Base-by-base conservation (phyloP, 1,139 yeast genomes). In the Yamadazyma atmosphaerica region DNA sequence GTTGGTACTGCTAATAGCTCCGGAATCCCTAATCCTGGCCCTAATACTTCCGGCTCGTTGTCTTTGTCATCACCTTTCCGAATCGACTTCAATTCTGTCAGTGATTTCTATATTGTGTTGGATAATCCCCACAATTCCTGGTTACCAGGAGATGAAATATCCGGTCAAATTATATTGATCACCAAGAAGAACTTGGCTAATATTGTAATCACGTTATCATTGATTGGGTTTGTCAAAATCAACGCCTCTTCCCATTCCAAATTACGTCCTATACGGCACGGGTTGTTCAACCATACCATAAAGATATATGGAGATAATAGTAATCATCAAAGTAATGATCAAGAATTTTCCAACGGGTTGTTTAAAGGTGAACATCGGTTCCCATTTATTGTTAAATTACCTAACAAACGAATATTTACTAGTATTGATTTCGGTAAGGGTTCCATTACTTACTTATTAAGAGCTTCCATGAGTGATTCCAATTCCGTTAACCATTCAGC, bases 391-490 rank as follows among this genome's bases (percentile, higher is more conserved):
- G 86, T 88, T 33, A 82, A 78, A 47, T 68, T 89, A 21, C 96
- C 96, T 2, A 74, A 73, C 48, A 80, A 77, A 49, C 74, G 86
- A 45, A 72, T 87, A 4, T 83, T 74, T 56, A 84, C 92, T 19
- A 81, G 90, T 41, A 76, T 89, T 19, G 86, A 83, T 48, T 89
- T 89, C 54, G 96, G 90, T 47, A 81, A 83, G 50, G 97, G 97
- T 8, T 76, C 87, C 14, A 86, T 89, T n/a, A 61, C 77, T 8
- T 88, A 89, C 57, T 60, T 67, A 24, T 62, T 89, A 33, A 73
- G 79, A 39, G 84, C 87, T 1, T 67, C 79, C 2, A 67, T 85
- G 16, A 63, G 69, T n/a, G 61, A 56, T 38, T 39, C 56, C 35
- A 19, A 46, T 36, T 36, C 35, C 40, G 30, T 28, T 43, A 26